Evolutionary conservation across 306 rosid genomes (phyloP).

Genomic region (Cercis canadensis): DNA sequence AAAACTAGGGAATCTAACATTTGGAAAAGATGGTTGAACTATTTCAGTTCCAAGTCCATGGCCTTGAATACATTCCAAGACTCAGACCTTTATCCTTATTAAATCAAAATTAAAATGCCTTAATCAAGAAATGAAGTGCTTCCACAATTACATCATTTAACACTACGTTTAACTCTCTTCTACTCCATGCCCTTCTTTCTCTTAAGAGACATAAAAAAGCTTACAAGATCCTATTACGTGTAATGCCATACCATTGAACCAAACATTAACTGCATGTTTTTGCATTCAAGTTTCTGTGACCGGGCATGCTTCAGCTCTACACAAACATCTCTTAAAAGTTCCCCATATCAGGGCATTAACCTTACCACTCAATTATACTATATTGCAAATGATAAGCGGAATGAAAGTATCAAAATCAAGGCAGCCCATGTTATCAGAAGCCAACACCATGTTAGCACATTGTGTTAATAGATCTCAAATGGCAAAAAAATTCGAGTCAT

Average conservation of each 20-base stretch:
- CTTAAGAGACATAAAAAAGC: conserved; percentile 22
- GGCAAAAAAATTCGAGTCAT: conserved; percentile 4
- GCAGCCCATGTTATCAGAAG: conserved; percentile 23
- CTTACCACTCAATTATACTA: conserved; percentile 14
- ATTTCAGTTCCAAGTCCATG: neutral
- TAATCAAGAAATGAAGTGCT: conserved; percentile 26
- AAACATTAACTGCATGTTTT: conserved; percentile 19
- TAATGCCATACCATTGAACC: conserved; percentile 6
- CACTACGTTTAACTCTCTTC: conserved; percentile 3
- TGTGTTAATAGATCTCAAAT: conserved; percentile 12
- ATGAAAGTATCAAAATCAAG: neutral
- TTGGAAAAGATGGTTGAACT: conserved; percentile 22
- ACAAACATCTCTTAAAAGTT: conserved; percentile 16
- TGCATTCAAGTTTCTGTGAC: conserved; percentile 14
- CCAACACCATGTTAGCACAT: conserved; percentile 3
- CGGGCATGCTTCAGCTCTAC: conserved; percentile 8
- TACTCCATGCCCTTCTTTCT: conserved; percentile 16
- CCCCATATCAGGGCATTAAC: conserved; percentile 5
- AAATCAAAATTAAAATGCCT: conserved; percentile 7
- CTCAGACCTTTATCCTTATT: conserved; percentile 5
- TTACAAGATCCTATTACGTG: conserved; percentile 11
- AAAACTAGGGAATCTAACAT: conserved; percentile 7
- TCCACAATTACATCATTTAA: conserved; percentile 1
- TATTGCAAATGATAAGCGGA: neutral
- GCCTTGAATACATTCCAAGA: neutral